phyloP scores from a whole-genome alignment of 2,329 filamentous ascomycete species.

The Ambrosiella beaveri region DNA sequence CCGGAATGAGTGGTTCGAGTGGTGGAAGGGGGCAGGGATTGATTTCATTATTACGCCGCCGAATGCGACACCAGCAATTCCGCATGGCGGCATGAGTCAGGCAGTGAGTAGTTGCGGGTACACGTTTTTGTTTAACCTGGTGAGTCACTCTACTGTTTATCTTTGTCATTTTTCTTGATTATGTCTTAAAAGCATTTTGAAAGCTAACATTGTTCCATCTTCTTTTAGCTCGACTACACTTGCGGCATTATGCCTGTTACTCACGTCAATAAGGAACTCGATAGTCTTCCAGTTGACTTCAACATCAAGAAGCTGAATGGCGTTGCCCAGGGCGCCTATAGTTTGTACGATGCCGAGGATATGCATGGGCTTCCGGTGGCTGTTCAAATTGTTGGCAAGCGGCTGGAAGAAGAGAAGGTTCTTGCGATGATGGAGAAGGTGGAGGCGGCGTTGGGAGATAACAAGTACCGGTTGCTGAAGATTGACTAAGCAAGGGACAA shows the following conservation, averaged over 20 bases:
- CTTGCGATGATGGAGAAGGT: conserved; percentile 63
- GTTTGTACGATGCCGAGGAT: conserved; percentile 60
- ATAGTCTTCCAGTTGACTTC: conserved; percentile 46
- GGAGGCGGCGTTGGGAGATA: conserved; percentile 51
- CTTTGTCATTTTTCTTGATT: conserved; percentile 18
- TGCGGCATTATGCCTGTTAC: conserved; percentile 71
- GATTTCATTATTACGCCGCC: conserved; percentile 73
- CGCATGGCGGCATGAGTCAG: conserved; percentile 71
- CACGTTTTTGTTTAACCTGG: conserved; percentile 82
- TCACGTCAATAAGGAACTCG: conserved; percentile 54
- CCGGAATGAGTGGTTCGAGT: conserved; percentile 62
- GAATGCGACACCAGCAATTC: conserved; percentile 78
- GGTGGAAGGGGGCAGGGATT: conserved; percentile 58
- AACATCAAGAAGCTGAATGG: conserved; percentile 52
- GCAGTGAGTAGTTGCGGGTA: conserved; percentile 79
- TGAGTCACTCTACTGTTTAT: conserved; percentile 24
- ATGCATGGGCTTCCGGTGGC: conserved; percentile 84
- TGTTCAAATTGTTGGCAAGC: conserved; percentile 64
- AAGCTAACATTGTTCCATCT: conserved; percentile 4
- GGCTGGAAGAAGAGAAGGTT: conserved; percentile 78
- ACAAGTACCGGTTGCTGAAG: conserved; percentile 34
- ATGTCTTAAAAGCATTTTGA: background rate
- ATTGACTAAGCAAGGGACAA: conserved; percentile 22
- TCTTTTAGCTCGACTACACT: conserved; percentile 59
- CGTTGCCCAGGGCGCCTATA: conserved; percentile 68